Evolutionary conservation across 441 rosid genomes (phyloP).

Genomic region (Populus hybrid): DNA sequence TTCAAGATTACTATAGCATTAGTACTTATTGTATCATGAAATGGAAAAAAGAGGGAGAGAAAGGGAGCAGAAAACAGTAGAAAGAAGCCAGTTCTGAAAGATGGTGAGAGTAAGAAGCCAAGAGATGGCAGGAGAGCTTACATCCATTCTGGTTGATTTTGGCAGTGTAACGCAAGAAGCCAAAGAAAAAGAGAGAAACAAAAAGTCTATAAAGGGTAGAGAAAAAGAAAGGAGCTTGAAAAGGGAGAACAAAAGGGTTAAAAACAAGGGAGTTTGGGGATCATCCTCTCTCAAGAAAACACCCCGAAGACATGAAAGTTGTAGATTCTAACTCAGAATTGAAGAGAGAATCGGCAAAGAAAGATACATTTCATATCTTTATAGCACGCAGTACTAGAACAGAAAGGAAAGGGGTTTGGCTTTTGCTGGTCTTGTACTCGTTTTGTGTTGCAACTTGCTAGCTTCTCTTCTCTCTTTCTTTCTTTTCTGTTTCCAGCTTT

Average conservation of each 20-base stretch:
- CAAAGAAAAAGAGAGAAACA: background rate
- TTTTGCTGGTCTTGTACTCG: background rate
- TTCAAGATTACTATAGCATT: background rate
- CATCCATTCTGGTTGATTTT: constrained; percentile 32
- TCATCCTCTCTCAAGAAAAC: constrained; percentile 1
- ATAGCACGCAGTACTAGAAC: background rate
- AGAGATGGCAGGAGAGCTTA: constrained; percentile 20
- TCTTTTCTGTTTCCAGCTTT: constrained; percentile 9
- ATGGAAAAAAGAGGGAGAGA: background rate
- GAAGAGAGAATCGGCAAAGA: constrained; percentile 27
- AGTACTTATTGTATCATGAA: background rate
- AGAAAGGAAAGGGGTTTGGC: background rate
- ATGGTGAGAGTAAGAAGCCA: background rate
- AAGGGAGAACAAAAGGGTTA: constrained; percentile 7
- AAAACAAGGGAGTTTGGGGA: constrained; percentile 10
- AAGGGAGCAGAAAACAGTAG: background rate
- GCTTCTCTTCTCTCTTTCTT: background rate
- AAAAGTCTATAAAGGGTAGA: background rate
- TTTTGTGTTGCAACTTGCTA: background rate
- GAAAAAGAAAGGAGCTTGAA: background rate
- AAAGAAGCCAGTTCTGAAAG: background rate
- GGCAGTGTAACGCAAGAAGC: background rate
- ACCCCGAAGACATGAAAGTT: background rate
- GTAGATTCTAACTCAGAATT: constrained; percentile 25
- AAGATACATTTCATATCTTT: constrained; percentile 22